Evolutionary conservation across 2,329 filamentous ascomycete species (phyloP), one percentile per base, ranked within the genome.

Genomic region (Curvularia eragrostidis): DNA sequence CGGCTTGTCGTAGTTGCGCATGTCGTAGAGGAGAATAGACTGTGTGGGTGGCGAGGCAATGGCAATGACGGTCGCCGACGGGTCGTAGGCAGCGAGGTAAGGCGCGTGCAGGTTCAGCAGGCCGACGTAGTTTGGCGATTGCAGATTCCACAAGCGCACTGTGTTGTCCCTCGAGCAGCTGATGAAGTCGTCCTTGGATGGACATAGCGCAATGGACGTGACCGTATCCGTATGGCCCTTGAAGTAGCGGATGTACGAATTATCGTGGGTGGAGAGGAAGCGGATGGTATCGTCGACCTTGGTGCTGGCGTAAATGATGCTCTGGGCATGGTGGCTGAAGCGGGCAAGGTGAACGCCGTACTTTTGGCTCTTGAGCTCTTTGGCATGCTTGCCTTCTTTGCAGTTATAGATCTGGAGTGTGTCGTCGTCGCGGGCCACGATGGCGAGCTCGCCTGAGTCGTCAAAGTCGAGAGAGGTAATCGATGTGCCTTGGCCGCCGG

Each of bases 381-480:
- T 98, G 46, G 92, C 91, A 67, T 93, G 89, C 59, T 91, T 90
- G 4, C 95, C 95, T 64, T 97, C 93, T 70, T 90, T 91, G 62
- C 96, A 89, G 70, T 95, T 96, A 81, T 96, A 99, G 30, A 99
- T 89, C 73, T 98, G 93, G 62, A 99, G 91, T 3, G 91, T 96
- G 75, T 97, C 93, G 77, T 99, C 95, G 80, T 91, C 93, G 66
- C 93, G 91, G 5, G 93, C 91, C 0, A 93, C 91, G 78, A 99
- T 92, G 58, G 96, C 85, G 48, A 94, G 90, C 77, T 97, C 93
- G 76, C 95, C 95, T 42, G 91, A 90, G 79, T 98, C 93, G 77
- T 98, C 93, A 75, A 97, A 99, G 80, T 99, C 94, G 68, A 99
- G 86, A 1, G 94, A 98, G 8, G 95, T 90, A 58, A 97, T 87